Conservation (phyloP, 1,139 yeast species). For the Yamadazyma epiphylla region DNA sequence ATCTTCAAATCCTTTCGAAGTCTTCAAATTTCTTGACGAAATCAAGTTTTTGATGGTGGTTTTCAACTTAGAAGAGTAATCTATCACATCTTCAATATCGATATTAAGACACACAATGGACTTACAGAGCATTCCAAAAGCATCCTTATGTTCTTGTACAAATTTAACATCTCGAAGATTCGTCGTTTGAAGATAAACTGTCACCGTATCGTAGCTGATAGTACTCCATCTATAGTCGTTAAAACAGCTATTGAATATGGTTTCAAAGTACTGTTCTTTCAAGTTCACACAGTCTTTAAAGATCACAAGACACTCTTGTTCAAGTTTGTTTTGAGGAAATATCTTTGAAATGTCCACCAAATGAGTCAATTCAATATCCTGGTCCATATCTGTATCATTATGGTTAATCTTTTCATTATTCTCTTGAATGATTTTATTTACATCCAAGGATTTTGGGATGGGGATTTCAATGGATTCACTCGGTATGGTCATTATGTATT, state of each 20-base stretch:
- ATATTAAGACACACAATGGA: neutral
- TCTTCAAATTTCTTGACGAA: neutral
- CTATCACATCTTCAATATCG: neutral
- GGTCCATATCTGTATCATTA: constrained; percentile 8
- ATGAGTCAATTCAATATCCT: constrained; percentile 11
- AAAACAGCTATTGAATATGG: constrained; percentile 14
- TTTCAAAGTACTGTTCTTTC: constrained; percentile 25
- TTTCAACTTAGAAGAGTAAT: neutral
- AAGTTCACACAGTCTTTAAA: constrained; percentile 33
- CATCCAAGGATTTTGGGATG: constrained; percentile 19
- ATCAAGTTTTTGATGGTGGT: neutral
- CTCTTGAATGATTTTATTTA: constrained; percentile 17
- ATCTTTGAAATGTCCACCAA: constrained; percentile 24
- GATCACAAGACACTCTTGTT: constrained; percentile 35
- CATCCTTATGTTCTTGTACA: neutral
- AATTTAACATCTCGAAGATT: neutral
- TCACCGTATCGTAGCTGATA: constrained; percentile 8
- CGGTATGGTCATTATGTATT: constrained; percentile 5
- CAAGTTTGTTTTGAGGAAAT: constrained; percentile 27
- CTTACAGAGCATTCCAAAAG: neutral
- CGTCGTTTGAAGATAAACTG: constrained; percentile 1
- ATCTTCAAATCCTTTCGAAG: constrained; percentile 20
- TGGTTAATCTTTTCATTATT: constrained; percentile 20
- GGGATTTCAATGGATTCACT: constrained; percentile 17
- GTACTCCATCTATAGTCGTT: constrained; percentile 10